Conservation (phyloP, 2,329 filamentous ascomycete species). For the Colletotrichum sp. region DNA sequence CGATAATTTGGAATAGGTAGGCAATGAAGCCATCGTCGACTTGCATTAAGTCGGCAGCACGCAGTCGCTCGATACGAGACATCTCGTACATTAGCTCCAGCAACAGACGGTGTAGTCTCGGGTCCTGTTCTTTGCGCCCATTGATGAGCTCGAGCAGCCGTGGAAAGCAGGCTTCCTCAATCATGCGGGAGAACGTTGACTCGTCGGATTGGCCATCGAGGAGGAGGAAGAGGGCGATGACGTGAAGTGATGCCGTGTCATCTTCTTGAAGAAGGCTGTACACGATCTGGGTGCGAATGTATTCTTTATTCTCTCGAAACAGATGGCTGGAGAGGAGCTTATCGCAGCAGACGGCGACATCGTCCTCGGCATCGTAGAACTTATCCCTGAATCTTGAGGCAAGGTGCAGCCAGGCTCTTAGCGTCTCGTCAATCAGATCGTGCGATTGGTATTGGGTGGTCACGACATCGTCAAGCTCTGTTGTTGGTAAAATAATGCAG, state of each 20-base stretch:
- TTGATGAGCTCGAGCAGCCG: conserved; percentile 84
- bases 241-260: conserved; percentile 77
- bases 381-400: conserved; percentile 78
- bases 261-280: conserved; percentile 93
- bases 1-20: conserved; percentile 86
- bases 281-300: conserved; percentile 91
- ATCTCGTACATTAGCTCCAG: conserved; percentile 95
- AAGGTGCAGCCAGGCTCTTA: conserved; percentile 84
- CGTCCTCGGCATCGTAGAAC: conserved; percentile 77
- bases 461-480: conserved; percentile 55
- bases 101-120: conserved; percentile 77
- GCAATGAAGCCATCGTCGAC: conserved; percentile 83
- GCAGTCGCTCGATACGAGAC: conserved; percentile 87
- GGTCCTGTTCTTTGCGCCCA: conserved; percentile 67
- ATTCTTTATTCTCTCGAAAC: conserved; percentile 77
- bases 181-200: conserved; percentile 83
- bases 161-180: conserved; percentile 82
- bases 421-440: conserved; percentile 77
- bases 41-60: conserved; percentile 75
- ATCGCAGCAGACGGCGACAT: conserved; percentile 80
- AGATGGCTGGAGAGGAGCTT: conserved; percentile 77
- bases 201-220: conserved; percentile 85
- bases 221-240: conserved; percentile 83
- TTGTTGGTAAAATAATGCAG: not conserved
- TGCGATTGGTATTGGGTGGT: conserved; percentile 53